Evolutionary conservation across 768 basidiomycete genomes (phyloP).

Genomic region (Pilatotrama ljubarskyi): DNA sequence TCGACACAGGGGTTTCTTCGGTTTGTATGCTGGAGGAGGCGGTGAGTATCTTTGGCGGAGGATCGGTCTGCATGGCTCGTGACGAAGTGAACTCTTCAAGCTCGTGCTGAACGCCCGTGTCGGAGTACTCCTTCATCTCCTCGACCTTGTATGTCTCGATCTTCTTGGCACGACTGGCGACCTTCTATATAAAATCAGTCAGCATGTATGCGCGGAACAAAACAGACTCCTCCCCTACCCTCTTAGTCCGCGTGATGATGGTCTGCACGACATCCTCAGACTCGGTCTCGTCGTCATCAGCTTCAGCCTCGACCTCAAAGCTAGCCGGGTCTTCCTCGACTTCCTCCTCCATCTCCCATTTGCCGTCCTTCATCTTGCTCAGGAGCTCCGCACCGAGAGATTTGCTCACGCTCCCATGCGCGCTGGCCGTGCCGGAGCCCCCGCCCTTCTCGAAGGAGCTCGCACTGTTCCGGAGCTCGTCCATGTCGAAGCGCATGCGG

Average conservation of each 20-base stretch:
- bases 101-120: conserved; percentile 73
- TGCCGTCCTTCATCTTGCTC: conserved; percentile 55
- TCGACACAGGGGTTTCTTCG: conserved; percentile 34
- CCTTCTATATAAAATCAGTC: conserved; percentile 54
- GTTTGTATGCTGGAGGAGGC: conserved; percentile 60
- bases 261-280: conserved; percentile 82
- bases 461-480: conserved; percentile 72
- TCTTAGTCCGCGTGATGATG: conserved; percentile 83
- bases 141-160: conserved; percentile 47
- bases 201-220: neutral
- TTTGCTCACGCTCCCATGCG: conserved; percentile 62
- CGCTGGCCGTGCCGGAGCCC: conserved; percentile 48
- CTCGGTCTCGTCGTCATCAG: conserved; percentile 55
- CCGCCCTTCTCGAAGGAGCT: conserved; percentile 36
- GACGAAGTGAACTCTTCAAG: conserved; percentile 46
- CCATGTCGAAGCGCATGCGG: conserved; percentile 90
- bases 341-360: conserved; percentile 40
- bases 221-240: conserved; percentile 44
- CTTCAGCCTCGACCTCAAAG: conserved; percentile 33
- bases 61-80: conserved; percentile 62
- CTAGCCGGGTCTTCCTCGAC: conserved; percentile 39
- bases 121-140: conserved; percentile 74
- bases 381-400: conserved; percentile 73
- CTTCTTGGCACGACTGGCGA: conserved; percentile 59
- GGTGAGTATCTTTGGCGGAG: conserved; percentile 48